phyloP scores from a whole-genome alignment of 345 rosid genomes.

The Eutrema yunnanense region DNA sequence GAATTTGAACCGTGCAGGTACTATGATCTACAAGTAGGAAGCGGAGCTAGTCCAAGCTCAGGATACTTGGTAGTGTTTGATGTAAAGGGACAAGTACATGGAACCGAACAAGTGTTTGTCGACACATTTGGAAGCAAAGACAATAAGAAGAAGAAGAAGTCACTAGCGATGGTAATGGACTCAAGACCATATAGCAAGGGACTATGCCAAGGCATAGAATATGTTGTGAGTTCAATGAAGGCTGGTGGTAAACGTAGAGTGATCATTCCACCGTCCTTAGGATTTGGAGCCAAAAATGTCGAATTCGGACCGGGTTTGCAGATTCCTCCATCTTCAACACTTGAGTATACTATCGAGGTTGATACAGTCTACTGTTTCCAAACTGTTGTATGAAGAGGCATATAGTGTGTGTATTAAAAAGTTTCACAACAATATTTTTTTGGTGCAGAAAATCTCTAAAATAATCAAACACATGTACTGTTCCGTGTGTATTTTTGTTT shows the following conservation, averaged over 20 bases:
- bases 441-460: neutral
- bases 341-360: conserved; percentile 64
- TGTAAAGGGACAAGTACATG: conserved; percentile 62
- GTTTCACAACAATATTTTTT: neutral
- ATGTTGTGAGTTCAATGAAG: conserved; percentile 63
- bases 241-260: conserved; percentile 87
- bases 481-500: neutral
- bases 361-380: conserved; percentile 67
- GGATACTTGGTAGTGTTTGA: conserved; percentile 82
- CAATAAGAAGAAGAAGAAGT: conserved; percentile 53
- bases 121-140: conserved; percentile 48
- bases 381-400: conserved; percentile 11
- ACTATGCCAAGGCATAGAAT: conserved; percentile 79
- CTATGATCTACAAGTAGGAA: conserved; percentile 69
- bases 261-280: conserved; percentile 61
- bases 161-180: conserved; percentile 71
- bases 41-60: conserved; percentile 59
- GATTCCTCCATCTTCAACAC: conserved; percentile 60
- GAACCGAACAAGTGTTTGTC: conserved; percentile 55
- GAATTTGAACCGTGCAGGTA: conserved; percentile 38
- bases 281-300: conserved; percentile 63
- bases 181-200: conserved; percentile 86
- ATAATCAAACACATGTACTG: neutral
- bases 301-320: conserved; percentile 52
- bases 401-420: neutral